Conservation (phyloP, 169 alveolate genomes). For the Theileria orientalis region DNA sequence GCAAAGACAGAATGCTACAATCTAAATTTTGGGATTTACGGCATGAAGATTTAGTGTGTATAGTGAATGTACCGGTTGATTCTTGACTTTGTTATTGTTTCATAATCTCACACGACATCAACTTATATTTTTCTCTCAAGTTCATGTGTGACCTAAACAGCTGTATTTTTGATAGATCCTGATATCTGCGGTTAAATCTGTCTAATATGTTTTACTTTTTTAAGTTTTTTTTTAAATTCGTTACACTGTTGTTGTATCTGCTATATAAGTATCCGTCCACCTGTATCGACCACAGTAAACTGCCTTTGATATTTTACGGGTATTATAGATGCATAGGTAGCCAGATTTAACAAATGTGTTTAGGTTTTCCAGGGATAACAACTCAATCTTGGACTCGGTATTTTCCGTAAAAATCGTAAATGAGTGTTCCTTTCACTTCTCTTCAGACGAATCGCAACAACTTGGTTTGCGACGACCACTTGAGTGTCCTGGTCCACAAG, state of each 20-base stretch:
- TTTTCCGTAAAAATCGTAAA: conserved; percentile 25
- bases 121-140: neutral
- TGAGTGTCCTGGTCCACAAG: conserved; percentile 51
- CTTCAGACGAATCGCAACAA: conserved; percentile 2
- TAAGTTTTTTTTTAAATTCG: neutral
- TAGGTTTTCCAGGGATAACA: neutral
- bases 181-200: neutral
- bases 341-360: neutral
- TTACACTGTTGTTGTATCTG: neutral
- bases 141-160: too few relatives aligned
- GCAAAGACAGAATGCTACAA: too few relatives aligned
- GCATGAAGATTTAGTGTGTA: too few relatives aligned
- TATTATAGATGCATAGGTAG: neutral
- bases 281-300: neutral
- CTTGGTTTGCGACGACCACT: conserved; percentile 18
- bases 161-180: too few relatives aligned
- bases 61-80: too few relatives aligned
- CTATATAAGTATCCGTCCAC: neutral
- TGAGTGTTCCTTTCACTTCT: neutral
- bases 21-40: too few relatives aligned
- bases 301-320: conserved; percentile 57
- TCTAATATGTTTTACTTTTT: neutral
- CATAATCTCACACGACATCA: neutral
- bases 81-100: too few relatives aligned
- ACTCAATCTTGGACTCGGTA: conserved; percentile 25